A percentile compares a stretch with the other conserved stretches of the same genome.
Conservation (phyloP, 306 rosid genomes). For the Albizia julibrissin region DNA sequence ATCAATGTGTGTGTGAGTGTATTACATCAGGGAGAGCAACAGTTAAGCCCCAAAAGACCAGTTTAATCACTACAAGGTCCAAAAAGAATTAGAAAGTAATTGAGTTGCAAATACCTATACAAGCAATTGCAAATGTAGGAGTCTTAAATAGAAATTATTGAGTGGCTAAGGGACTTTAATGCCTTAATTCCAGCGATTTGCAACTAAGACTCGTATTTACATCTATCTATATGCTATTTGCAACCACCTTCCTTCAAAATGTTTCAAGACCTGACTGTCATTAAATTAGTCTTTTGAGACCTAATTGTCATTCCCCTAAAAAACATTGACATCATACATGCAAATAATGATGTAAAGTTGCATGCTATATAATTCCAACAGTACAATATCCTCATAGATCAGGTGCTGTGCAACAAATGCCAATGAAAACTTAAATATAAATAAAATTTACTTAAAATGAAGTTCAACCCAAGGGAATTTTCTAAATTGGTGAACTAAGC, state of each 20-base stretch:
- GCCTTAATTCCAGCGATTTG: background rate
- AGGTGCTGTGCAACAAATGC: background rate
- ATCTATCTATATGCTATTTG: background rate
- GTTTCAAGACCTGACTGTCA: background rate
- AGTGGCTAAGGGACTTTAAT: background rate
- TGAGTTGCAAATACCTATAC: background rate
- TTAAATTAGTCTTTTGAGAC: background rate
- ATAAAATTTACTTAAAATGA: background rate
- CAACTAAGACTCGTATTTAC: background rate
- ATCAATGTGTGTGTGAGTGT: too few relatives aligned
- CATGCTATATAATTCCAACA: background rate
- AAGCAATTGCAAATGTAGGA: background rate
- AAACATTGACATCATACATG: background rate
- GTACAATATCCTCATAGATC: background rate
- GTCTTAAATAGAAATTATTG: background rate
- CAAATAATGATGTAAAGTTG: constrained; percentile 4
- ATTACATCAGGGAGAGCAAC: background rate
- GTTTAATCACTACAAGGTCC: background rate
- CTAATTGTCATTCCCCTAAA: background rate
- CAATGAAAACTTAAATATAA: background rate
- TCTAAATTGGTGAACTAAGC: background rate
- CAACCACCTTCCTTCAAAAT: background rate
- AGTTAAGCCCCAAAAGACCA: background rate
- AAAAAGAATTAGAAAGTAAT: background rate
- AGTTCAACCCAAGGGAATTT: constrained; percentile 4